Conservation (phyloP, 495 filamentous ascomycete genomes). For the Cercophora samala region DNA sequence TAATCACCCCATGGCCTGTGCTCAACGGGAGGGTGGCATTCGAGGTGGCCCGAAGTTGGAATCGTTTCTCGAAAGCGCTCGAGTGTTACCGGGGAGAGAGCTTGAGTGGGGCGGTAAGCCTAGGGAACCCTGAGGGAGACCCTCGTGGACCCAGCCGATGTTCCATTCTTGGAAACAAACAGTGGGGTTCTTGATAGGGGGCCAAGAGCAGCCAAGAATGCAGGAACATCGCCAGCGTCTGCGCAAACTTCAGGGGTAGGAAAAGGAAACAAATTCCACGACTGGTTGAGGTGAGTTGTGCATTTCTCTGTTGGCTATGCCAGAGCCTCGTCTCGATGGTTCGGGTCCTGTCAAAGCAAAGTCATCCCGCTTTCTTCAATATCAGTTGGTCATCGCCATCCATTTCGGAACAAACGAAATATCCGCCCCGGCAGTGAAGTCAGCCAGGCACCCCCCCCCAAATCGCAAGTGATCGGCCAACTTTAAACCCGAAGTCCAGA, state of each 20-base stretch:
- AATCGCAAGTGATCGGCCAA: neutral
- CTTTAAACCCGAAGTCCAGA: neutral
- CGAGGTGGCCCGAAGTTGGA: too few relatives aligned
- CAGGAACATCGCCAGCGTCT: neutral
- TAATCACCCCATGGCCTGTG: neutral
- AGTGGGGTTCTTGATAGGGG: neutral
- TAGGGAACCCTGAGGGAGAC: neutral
- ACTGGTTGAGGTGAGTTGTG: neutral
- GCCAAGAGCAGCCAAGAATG: neutral
- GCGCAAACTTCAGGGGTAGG: neutral
- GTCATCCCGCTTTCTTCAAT: too few relatives aligned
- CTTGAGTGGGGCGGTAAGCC: neutral
- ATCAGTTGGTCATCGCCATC: neutral
- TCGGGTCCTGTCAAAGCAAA: neutral
- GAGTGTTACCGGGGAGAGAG: neutral
- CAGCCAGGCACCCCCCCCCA: too few relatives aligned
- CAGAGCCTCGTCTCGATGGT: neutral
- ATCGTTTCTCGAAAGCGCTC: neutral
- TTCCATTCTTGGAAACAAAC: slow-evolving; percentile 5
- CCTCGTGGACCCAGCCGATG: neutral
- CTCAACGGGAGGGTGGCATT: neutral
- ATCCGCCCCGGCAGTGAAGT: too few relatives aligned
- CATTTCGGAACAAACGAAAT: neutral
- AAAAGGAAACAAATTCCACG: neutral
- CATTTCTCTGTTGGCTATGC: neutral